A percentile compares a stretch with the other conserved stretches of the same genome.
These are phyloP conservation scores for Zygnema cylindricum DNA, from an alignment of 139 green algal genomes.

Conservation along the genomic window DNA sequence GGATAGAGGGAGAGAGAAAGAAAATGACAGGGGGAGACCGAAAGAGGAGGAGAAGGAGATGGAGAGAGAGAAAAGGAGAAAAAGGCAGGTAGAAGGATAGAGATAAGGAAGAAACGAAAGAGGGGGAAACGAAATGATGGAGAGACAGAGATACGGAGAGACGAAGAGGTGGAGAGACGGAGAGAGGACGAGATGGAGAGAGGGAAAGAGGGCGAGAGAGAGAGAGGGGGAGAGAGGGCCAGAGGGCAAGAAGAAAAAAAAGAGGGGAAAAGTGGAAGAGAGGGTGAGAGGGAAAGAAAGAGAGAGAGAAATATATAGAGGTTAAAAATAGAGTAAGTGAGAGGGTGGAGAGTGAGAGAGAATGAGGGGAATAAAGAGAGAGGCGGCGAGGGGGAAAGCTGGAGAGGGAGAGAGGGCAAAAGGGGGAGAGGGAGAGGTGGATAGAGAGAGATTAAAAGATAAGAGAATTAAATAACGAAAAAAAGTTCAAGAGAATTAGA, in stretches of 20 bases:
- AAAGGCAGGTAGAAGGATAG: too few relatives aligned
- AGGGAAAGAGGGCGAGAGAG: not conserved
- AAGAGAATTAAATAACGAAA: too few relatives aligned
- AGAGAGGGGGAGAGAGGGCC: not conserved
- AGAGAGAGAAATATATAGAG: not conserved
- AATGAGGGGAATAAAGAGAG: constrained; percentile 3
- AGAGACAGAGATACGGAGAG: too few relatives aligned
- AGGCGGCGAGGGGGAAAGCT: not conserved
- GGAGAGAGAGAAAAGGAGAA: too few relatives aligned
- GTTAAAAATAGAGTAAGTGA: not conserved
- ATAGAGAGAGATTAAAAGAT: not conserved
- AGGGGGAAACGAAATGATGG: too few relatives aligned
- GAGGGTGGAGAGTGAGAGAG: not conserved
- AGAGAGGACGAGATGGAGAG: constrained; percentile 1
- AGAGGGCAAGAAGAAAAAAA: not conserved
- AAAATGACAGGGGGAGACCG: too few relatives aligned
- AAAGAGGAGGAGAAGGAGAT: too few relatives aligned
- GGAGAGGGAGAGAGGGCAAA: not conserved
- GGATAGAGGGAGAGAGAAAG: too few relatives aligned
- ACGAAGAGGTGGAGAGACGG: too few relatives aligned
- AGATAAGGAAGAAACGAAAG: too few relatives aligned
- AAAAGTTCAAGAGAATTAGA: too few relatives aligned
- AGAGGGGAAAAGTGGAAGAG: constrained; percentile 6
- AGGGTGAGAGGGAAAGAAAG: constrained; percentile 1
- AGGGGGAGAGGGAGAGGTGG: not conserved